Conservation (phyloP, 495 filamentous ascomycete genomes). For the Thermothielavioides terrestris region DNA sequence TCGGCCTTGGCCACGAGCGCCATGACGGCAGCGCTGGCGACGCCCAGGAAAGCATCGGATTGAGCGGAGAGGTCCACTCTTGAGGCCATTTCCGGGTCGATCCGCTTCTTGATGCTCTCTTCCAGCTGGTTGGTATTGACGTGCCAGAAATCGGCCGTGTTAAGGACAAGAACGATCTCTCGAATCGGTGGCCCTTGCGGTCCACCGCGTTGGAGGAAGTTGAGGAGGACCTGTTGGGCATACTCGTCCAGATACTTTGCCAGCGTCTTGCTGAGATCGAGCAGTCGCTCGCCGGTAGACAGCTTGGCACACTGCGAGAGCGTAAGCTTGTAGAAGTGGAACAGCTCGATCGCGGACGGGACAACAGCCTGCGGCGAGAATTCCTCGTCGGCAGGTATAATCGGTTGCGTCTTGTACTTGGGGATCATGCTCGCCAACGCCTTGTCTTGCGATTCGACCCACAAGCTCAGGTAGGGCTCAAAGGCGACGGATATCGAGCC, state of each 20-base stretch:
- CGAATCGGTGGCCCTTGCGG: conserved; percentile 57
- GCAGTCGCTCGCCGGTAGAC: conserved; percentile 75
- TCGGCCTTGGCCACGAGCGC: conserved; percentile 79
- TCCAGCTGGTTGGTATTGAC: conserved; percentile 84
- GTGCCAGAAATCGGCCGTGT: conserved; percentile 97
- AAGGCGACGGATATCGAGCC: conserved; percentile 95
- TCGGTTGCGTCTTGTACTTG: conserved; percentile 76
- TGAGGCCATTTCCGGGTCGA: conserved; percentile 66
- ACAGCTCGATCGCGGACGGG: conserved; percentile 88
- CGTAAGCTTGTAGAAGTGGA: conserved; percentile 88
- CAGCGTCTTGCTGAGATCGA: conserved; percentile 77
- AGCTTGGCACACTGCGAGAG: conserved; percentile 93
- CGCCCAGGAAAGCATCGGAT: conserved; percentile 89
- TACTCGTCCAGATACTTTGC: conserved; percentile 94
- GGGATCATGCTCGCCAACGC: conserved; percentile 79
- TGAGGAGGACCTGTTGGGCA: conserved; percentile 81
- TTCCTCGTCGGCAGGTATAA: conserved; percentile 77
- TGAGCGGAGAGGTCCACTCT: conserved; percentile 85
- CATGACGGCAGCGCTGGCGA: conserved; percentile 79
- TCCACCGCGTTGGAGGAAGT: conserved; percentile 57
- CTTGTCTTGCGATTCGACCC: conserved; percentile 95
- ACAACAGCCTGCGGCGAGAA: conserved; percentile 87
- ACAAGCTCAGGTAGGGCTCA: conserved; percentile 90
- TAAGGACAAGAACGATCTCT: conserved; percentile 76
- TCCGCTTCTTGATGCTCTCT: conserved; percentile 83